These are phyloP conservation scores for Sparassis latifolia DNA, from an alignment of 1,284 basidiomycete genomes.

Conservation along the genomic window DNA sequence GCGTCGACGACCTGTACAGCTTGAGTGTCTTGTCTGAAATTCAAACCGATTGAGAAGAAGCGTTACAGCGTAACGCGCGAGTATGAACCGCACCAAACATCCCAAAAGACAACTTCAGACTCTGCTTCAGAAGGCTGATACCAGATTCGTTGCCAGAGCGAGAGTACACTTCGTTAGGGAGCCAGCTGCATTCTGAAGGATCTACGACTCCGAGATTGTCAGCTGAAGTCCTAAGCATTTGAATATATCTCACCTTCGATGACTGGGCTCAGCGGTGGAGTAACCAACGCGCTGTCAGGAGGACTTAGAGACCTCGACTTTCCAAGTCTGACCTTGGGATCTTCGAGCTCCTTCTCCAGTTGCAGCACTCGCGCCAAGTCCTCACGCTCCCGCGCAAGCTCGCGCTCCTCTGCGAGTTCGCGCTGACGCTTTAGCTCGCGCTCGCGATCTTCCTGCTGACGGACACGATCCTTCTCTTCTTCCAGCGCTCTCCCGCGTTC, in stretches of 20 bases:
- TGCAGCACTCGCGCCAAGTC: constrained; percentile 9
- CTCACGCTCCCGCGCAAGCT: constrained; percentile 19
- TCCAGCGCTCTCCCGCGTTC: constrained; percentile 9
- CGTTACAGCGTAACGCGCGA: too few species aligned
- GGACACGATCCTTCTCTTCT: constrained; percentile 8
- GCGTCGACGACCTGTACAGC: constrained; percentile 47
- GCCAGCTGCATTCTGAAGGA: constrained; percentile 17
- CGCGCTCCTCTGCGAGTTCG: constrained; percentile 12
- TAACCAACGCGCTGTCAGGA: constrained; percentile 10
- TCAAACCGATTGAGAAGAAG: background rate
- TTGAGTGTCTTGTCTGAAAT: constrained; percentile 47
- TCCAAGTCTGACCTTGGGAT: constrained; percentile 13
- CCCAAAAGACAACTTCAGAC: constrained; percentile 68
- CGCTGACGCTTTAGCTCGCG: constrained; percentile 28
- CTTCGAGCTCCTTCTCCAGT: constrained; percentile 5
- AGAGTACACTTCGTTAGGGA: constrained; percentile 11
- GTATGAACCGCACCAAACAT: constrained; percentile 9
- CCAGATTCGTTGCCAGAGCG: constrained; percentile 24
- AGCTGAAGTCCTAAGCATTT: background rate
- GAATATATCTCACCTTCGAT: constrained; percentile 19
- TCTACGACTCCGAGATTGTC: constrained; percentile 8
- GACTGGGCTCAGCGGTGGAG: constrained; percentile 22
- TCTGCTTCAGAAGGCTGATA: constrained; percentile 48
- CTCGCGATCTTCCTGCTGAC: constrained; percentile 8
- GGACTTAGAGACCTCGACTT: constrained; percentile 14